Base-by-base conservation (phyloP, 2,329 filamentous ascomycete genomes). In the Alternaria atra region DNA sequence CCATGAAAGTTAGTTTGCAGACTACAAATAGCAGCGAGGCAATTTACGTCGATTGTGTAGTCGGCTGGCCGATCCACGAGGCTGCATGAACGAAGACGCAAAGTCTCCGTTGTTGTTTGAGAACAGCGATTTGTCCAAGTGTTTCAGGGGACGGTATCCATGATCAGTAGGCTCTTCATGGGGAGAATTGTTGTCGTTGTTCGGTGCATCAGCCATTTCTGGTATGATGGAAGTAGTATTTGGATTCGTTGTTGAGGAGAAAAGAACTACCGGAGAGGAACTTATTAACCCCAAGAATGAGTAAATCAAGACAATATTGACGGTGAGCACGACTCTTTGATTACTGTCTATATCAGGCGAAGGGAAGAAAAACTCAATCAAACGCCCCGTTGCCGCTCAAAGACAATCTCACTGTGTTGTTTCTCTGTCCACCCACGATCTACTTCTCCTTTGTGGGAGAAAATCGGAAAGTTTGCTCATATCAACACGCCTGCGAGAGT, bases 101-200 rank as follows among this genome's bases (percentile, higher is more conserved):
- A 42, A 59, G 43, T 59, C 51, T 23, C 51, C 51, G 12, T 55
- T 29, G 23, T 59, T 59, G 27, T 55, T 35, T 8, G 56, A 43
- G 27, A 59, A 55, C 15, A 42, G 23, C 8, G 56, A 59, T 20
- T 43, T 43, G n/a, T 50, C 51, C 20, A 59, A n/a, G 13, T 54
- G 20, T n/a, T 13, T 32, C 6, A 58, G 52, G 20, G 40, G 42
- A 20, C 10, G 9, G 15, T 54, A 42, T 9, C 35, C 35, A 55
- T 2, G 32, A 39, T 25, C 9, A 20, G 20, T 27, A 42, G 52
- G 20, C 29, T 32, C 17, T 12, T 7, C 17, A 10, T 37, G 3
- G 9, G 15, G 23, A 23, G 6, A 10, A 17, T 37, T 2, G n/a
- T 23, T 12, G 12, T 55, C 27, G 23, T 17, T 6, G 15, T 35